Evolutionary conservation across 73 alveolate species (phyloP), one percentile per base, ranked within the genome.

Genomic region (Paramecium tetraurelia): DNA sequence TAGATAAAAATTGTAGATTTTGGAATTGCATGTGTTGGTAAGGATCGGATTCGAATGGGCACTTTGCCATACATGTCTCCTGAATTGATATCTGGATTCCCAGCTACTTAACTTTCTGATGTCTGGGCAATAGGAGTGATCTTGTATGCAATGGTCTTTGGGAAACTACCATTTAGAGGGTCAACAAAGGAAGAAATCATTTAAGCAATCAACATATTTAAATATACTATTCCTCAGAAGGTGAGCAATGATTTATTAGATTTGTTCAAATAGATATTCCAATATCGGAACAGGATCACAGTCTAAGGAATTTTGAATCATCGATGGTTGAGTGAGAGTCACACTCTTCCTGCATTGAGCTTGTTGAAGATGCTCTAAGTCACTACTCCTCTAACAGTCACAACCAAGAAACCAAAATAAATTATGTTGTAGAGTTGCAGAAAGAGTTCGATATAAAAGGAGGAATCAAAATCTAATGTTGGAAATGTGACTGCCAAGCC

Each of bases 111-210:
- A 27, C 7, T 40, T 16, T 58, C 93, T 14, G 98, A 95, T 93
- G 90, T 94, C 16, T 95, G 98, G 98, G 94, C 96, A 31, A 92
- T 94, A 43, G 98, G 98, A 0, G 95, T 95, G 18, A 95, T 95
- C 2, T 92, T 95, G 7, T 95, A 85, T 80, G 98, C 98, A 20
- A 95, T 95, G 98, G 89, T 95, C 57, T 95, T 96, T 69, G 98
- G 98, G 6, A 93, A 86, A 63, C 69, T 95, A n/a, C 98, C 98
- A 8, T 95, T 95, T 71, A 43, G 75, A 58, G 94, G 94, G 1
- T 63, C 84, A 5, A 63, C 41, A 31, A 27, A 27, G 6, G 84
- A 63, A 63, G 84, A 63, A 63, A 11, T 63, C 8, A 63, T 33
- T 27, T 33, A 63, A 27, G 44, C 44, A 14, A 63, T 63, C 31